Percentiles rank a stretch among this genome's conserved stretches.
Conservation (phyloP, 1,139 yeast species). For the Pneumocystis jirovecii region DNA sequence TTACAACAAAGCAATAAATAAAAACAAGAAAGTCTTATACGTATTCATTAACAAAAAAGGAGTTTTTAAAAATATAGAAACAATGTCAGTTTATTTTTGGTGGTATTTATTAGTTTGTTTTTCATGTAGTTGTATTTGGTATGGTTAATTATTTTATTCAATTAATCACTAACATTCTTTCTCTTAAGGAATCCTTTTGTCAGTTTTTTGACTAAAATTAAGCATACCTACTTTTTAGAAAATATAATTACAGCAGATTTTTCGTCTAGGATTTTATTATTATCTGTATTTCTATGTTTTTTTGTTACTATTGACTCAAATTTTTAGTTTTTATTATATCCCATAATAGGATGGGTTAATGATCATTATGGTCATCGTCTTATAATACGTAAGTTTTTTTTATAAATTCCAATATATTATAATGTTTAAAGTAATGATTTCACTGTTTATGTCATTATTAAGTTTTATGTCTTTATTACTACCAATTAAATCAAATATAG, state of each 20-base stretch:
- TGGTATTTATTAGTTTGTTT: not conserved
- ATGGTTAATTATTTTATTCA: not conserved
- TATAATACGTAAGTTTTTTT: not conserved
- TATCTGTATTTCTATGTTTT: not conserved
- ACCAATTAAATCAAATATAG: not conserved
- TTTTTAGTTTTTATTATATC: not conserved
- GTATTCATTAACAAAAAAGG: not conserved
- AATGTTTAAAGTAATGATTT: not conserved
- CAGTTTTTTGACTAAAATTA: not conserved
- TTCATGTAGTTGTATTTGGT: not conserved
- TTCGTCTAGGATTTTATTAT: not conserved
- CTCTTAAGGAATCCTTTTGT: not conserved
- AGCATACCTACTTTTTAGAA: not conserved
- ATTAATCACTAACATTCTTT: not conserved
- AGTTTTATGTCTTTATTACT: not conserved
- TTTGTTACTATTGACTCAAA: not conserved
- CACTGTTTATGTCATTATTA: not conserved
- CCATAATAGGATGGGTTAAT: not conserved
- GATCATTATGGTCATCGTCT: not conserved
- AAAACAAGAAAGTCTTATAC: not conserved
- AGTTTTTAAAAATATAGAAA: not conserved
- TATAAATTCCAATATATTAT: not conserved
- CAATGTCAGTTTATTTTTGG: not conserved
- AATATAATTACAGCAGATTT: not conserved
- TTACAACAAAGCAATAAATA: not conserved